These are phyloP conservation scores for Suhomyces sp. DNA, from an alignment of 805 yeast species.

Conservation along the genomic window DNA sequence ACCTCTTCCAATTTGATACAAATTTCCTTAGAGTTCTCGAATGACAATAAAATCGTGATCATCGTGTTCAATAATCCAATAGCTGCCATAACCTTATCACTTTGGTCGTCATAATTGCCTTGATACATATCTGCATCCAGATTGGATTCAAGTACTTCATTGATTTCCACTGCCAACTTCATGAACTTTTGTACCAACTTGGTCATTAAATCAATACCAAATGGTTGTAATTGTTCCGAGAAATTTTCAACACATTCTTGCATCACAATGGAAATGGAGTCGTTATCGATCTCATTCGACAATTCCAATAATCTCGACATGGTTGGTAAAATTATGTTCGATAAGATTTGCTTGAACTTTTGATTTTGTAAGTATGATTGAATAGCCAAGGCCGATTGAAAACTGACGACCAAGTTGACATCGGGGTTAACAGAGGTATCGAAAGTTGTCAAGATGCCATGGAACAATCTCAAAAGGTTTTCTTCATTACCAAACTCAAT, in stretches of 20 bases:
- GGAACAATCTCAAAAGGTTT: conserved; percentile 26
- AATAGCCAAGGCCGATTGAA: conserved; percentile 81
- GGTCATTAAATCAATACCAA: conserved; percentile 28
- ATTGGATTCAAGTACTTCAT: conserved; percentile 53
- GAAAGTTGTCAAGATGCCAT: conserved; percentile 35
- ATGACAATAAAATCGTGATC: conserved; percentile 74
- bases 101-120: conserved; percentile 27
- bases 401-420: conserved; percentile 65
- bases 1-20: conserved; percentile 64
- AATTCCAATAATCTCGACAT: conserved; percentile 76
- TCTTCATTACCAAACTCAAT: conserved; percentile 45
- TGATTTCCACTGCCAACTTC: conserved; percentile 38
- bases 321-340: conserved; percentile 69
- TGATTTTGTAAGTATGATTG: conserved; percentile 71
- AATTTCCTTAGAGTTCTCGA: conserved; percentile 75
- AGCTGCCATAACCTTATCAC: conserved; percentile 81
- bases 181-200: conserved; percentile 27
- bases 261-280: conserved; percentile 84
- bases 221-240: conserved; percentile 68
- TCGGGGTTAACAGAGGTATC: conserved; percentile 12
- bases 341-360: conserved; percentile 66
- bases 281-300: conserved; percentile 82
- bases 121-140: conserved; percentile 31
- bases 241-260: conserved; percentile 93
- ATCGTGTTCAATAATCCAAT: conserved; percentile 78